phyloP scores from a whole-genome alignment of 2,329 filamentous ascomycete species.

The Neofusicoccum cordaticola region DNA sequence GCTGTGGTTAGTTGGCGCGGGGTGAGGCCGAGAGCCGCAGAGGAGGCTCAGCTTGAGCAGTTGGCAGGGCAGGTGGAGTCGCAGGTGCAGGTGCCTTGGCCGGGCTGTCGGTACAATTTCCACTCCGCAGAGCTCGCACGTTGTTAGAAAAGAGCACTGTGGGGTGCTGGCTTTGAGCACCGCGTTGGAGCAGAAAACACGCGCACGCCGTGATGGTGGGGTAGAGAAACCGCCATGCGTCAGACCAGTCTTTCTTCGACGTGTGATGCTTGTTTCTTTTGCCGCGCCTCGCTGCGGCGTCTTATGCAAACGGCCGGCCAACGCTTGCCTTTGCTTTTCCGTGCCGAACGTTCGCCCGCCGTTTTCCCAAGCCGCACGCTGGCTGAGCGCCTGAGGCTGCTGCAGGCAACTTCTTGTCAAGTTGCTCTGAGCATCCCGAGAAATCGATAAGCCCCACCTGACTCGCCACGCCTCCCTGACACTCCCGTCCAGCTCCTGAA shows the following conservation, averaged over 20 bases:
- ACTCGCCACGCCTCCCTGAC: constrained; percentile 8
- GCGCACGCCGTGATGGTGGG: neutral
- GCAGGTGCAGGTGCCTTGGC: neutral
- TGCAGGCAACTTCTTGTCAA: neutral
- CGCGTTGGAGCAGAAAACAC: neutral
- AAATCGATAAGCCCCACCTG: constrained; percentile 11
- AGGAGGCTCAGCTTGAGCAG: neutral
- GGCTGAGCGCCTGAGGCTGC: neutral
- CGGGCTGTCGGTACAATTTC: neutral
- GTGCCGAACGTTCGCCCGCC: neutral
- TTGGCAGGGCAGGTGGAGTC: neutral
- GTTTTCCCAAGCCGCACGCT: neutral
- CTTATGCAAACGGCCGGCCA: constrained; percentile 4
- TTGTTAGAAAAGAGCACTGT: neutral
- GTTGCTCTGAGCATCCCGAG: neutral
- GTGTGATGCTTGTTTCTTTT: neutral
- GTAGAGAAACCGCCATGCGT: constrained; percentile 7
- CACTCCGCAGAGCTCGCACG: neutral
- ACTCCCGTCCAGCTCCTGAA: constrained; percentile 6
- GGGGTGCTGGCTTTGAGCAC: constrained; percentile 6
- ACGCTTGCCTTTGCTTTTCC: neutral
- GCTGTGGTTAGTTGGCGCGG: neutral
- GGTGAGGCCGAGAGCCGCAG: neutral
- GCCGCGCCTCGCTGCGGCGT: neutral
- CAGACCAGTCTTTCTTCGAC: constrained; percentile 3